Evolutionary conservation across 345 rosid species (phyloP).

Genomic region (Ceriops tagal): DNA sequence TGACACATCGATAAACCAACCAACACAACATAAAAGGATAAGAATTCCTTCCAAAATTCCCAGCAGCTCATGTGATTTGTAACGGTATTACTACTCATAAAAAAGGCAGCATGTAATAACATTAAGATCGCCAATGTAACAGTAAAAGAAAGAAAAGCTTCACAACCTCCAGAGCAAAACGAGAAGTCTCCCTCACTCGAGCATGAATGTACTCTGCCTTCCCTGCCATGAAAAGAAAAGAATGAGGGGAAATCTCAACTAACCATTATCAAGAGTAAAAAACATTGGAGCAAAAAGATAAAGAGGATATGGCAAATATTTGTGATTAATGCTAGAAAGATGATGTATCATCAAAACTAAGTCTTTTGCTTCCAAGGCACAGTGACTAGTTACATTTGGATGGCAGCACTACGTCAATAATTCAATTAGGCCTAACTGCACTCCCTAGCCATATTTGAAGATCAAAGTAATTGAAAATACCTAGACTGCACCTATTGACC

Average conservation of each 20-base stretch:
- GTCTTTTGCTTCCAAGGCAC: no score
- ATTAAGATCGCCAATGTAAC: neutral
- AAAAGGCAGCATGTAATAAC: neutral
- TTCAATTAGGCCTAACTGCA: no score
- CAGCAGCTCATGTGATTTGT: neutral
- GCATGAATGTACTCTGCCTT: constrained; percentile 81
- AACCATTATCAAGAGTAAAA: neutral
- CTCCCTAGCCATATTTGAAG: no score
- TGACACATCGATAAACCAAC: no score
- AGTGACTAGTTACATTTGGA: no score
- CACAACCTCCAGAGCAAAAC: constrained; percentile 67
- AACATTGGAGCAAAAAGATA: no score
- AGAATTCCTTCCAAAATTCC: neutral
- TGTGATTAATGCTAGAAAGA: no score
- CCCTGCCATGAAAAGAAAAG: constrained; percentile 42
- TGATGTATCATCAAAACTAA: no score
- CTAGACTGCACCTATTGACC: no score
- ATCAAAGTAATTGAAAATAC: no score
- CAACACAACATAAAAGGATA: neutral
- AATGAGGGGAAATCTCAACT: neutral
- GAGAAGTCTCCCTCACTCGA: constrained; percentile 63
- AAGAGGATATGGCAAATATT: no score
- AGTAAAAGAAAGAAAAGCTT: constrained; percentile 26
- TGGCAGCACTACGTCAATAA: no score
- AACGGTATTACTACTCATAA: neutral